Conservation (phyloP, 2,329 filamentous ascomycete genomes). For the Eurotiales sp. region DNA sequence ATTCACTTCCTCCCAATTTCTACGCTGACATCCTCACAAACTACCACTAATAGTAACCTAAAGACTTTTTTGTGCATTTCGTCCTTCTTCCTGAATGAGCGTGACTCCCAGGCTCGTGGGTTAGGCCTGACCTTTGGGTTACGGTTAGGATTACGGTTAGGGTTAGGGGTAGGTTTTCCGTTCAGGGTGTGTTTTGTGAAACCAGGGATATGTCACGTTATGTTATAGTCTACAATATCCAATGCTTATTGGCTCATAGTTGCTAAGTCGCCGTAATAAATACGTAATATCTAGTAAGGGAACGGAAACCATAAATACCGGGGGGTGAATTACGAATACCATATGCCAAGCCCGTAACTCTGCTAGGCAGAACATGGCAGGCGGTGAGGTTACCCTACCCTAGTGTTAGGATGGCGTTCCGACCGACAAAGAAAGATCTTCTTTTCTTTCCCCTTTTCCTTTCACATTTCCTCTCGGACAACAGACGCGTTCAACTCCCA, state of each 20-base stretch:
- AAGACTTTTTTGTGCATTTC: too few species aligned
- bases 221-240: neutral
- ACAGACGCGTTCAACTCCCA: neutral
- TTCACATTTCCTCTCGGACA: neutral
- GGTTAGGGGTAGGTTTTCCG: constrained; percentile 1
- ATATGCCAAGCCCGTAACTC: neutral
- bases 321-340: constrained; percentile 1
- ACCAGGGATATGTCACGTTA: neutral
- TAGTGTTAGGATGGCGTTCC: constrained; percentile 13
- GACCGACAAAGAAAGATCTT: neutral
- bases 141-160: neutral
- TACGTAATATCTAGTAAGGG: neutral
- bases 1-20: too few species aligned
- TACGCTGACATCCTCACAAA: too few species aligned
- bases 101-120: neutral
- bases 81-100: too few species aligned
- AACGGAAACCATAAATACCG: neutral
- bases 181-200: neutral
- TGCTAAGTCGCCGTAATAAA: neutral
- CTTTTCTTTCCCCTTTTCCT: neutral
- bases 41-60: too few species aligned
- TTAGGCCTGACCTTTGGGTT: neutral
- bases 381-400: constrained; percentile 11
- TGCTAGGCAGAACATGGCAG: neutral
- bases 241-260: neutral